Evolutionary conservation across 352 stramenopile species (phyloP), one percentile per base, ranked within the genome.

Genomic region (Pythium oligandrum): DNA sequence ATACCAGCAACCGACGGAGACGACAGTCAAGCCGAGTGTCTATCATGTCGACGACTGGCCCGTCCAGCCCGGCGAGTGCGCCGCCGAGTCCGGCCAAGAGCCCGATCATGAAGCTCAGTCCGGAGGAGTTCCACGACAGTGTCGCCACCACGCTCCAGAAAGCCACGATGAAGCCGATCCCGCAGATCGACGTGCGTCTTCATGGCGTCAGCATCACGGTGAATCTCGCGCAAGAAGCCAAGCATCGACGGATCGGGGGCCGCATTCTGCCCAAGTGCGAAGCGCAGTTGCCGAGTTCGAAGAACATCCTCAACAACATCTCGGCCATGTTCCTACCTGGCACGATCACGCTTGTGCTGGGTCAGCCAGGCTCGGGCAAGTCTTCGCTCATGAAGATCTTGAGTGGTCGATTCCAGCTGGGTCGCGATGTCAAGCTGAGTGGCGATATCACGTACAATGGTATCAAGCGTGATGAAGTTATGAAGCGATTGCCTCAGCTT

Each of bases 111-210:
- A 42, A 42, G 33, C 57, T 64, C 11, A 64, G 50, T 9, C 64
- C 66, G 6, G 55, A 70, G 40, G 45, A 66, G 54, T 62, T 70
- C 48, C 62, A 71, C 42, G 63, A 55, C 6, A 63, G 58, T 39
- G 32, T 70, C 4, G 50, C 66, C 5, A 51, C 32, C 7, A 54
- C 55, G 1, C 47, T 74, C 11, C 48, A 59, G 17, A 61, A 57
- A 44, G 49, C 55, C 7, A 54, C 47, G 12, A 48, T 46, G 31
- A 34, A 49, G 39, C 56, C 55, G 11, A 56, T 78, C 33, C 69
- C 69, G 12, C 58, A 62, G 40, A 44, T 78, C 9, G 66, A 75
- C 34, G 66, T 75, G 10, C 67, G 66, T n/a, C 71, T 66, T 47
- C 57, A 36, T 5, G 64, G 73, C 43, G 49, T 83, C 42, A 64